These are phyloP conservation scores for Calonectria leucothoes DNA, from an alignment of 2,329 filamentous ascomycete genomes.

Conservation along the genomic window DNA sequence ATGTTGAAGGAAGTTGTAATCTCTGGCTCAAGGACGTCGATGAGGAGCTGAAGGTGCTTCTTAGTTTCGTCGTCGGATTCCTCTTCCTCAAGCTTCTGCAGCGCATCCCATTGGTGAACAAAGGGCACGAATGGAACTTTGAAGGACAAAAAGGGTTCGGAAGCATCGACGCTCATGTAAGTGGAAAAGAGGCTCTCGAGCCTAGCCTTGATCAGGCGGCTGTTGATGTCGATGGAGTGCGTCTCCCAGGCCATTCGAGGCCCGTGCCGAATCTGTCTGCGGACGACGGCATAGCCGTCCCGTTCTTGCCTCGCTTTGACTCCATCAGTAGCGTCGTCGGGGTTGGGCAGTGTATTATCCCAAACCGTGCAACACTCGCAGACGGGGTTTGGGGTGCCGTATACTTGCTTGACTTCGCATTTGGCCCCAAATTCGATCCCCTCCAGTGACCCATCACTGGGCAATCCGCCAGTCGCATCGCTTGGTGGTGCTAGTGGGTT, in stretches of 20 bases:
- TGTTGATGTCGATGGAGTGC: slow-evolving; percentile 15
- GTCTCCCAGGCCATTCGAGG: not conserved
- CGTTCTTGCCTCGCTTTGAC: not conserved
- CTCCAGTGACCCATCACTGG: not conserved
- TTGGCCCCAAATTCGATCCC: not conserved
- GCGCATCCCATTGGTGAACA: slow-evolving; percentile 11
- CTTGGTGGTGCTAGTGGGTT: not conserved
- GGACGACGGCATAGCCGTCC: not conserved
- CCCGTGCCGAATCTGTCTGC: not conserved
- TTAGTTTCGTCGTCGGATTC: not conserved
- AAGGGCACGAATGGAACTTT: not conserved
- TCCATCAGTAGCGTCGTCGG: not conserved
- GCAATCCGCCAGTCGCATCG: not conserved
- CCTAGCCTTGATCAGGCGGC: not conserved
- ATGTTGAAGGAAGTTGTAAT: not conserved
- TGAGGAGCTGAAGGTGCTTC: not conserved
- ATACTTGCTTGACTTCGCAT: not conserved
- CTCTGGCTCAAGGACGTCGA: not conserved
- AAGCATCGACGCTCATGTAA: not conserved
- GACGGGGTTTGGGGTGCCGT: not conserved
- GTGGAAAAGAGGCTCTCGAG: not conserved
- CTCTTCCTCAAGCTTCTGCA: not conserved
- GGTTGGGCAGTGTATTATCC: not conserved
- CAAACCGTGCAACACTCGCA: not conserved
- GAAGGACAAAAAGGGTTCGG: not conserved